Evolutionary conservation across 1,284 basidiomycete species (phyloP), one percentile per base, ranked within the genome.

Genomic region (Xerocomus minutiporus): DNA sequence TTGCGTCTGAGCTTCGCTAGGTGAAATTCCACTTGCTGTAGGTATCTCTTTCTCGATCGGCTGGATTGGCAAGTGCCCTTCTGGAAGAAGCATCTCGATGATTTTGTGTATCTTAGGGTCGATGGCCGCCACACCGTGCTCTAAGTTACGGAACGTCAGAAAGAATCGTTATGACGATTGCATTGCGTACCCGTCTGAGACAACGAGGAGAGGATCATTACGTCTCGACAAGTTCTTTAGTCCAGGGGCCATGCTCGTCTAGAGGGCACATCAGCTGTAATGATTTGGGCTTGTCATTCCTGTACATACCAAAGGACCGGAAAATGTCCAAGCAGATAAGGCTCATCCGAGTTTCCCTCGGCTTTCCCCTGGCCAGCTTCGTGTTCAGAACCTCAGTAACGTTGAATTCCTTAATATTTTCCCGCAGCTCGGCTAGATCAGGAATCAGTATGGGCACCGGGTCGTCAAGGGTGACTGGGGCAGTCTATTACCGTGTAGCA

Each of bases 401-500:
- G 41, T 28, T 13, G 13, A n/a, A 7, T 4, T 7, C 7, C 7
- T 7, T n/a, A 15, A 26, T 42, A 15, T 42, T 42, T n/a, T 42
- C 7, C 5, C 15, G 41, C 25, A 42, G 41, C 15, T 13, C 25
- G 26, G 25, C 41, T 42, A 23, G 26, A 8, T 42, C 41, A 42
- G n/a, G 13, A 29, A 28, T n/a, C 25, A 42, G 41, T n/a, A 28
- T 15, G 26, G 26, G 25, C 25, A 9, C 41, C 5, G 28, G 25
- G 8, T 15, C 13, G 13, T n/a, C 41, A 42, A 28, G 41, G 12
- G 28, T 26, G 7, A 29, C 26, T 8, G 25, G 17, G 17, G 17
- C 17, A 17, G 25, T 25, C 25, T 9, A 34, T 53, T 54, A 63
- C 62, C 53, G 11, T 61, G 15, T 45, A 51, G 49, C 55, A 64